Evolutionary conservation across 1,284 basidiomycete genomes (phyloP), one percentile per base, ranked within the genome.

Genomic region (Ganoderma sp.): DNA sequence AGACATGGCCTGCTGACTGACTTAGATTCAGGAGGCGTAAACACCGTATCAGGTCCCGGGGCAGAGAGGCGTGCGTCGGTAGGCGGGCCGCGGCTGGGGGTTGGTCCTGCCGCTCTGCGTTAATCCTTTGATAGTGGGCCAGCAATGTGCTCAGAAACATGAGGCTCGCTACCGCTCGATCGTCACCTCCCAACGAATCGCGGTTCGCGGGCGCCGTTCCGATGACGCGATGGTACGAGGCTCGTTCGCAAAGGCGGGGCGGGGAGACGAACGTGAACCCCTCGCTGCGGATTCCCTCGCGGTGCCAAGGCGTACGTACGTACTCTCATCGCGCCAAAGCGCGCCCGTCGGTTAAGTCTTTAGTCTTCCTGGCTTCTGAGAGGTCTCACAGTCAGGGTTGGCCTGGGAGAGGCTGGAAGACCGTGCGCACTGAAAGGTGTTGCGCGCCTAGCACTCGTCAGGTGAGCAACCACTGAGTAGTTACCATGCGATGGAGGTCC

Each of bases 401-500:
- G 41, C 42, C 43, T n/a, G 63, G 63, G 54, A 54, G 34, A 45
- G 63, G 25, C 63, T 45, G 39, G 63, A 64, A 64, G 63, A 19
- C 6, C 22, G 52, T 64, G 54, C 28, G 32, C 42, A 43, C 25
- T 34, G 48, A 42, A 37, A 54, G 37, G 15, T 39, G 56, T 34
- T n/a, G 56, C 32, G 37, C 37, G n/a, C 19, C n/a, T 9, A 39
- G 6, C n/a, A 19, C 56, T 39, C 56, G 56, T 58, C 56, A 58
- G 56, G 56, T 58, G 56, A 58, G 56, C 56, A 39, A 22, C 37
- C 34, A 19, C 56, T 39, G 32, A 57, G 2, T 39, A n/a, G 37
- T 39, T 39, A 58, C 56, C 56, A 58, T 58, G 56, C 56, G 56
- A 58, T 58, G 56, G 34, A 34, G 56, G 19, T 15, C 56, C 52